Conservation (phyloP, 2,329 filamentous ascomycete genomes). For the Tolypocladium tundrense region DNA sequence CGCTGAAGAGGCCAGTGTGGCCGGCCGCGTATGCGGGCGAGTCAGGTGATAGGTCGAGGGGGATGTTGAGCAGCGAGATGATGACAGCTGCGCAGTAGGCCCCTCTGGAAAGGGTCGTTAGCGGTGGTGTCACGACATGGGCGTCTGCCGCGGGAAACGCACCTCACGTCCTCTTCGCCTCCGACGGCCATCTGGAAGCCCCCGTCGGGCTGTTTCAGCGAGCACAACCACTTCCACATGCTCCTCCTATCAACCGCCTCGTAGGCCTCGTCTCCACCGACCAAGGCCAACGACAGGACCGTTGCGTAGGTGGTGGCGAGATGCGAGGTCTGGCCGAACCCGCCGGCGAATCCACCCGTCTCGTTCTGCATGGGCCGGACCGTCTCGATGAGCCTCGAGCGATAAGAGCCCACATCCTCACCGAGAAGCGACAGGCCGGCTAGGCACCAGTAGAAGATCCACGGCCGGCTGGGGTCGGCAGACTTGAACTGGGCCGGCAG, state of each 20-base stretch:
- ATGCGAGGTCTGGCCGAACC: conserved; percentile 84
- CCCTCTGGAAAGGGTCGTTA: conserved; percentile 43
- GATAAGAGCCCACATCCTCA: conserved; percentile 59
- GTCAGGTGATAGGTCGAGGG: conserved; percentile 64
- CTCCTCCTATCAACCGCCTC: conserved; percentile 67
- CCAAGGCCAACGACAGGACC: conserved; percentile 66
- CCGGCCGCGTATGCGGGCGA: conserved; percentile 57
- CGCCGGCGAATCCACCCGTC: conserved; percentile 81
- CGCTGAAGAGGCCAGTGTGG: conserved; percentile 54
- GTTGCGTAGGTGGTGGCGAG: conserved; percentile 82
- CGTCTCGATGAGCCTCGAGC: conserved; percentile 61
- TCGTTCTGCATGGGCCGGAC: conserved; percentile 73
- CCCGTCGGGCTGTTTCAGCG: conserved; percentile 76
- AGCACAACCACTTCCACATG: conserved; percentile 87
- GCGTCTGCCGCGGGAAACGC: conserved; percentile 17
- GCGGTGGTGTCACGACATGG: background rate
- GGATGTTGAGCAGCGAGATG: conserved; percentile 73
- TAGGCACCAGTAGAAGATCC: conserved; percentile 91
- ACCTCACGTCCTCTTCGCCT: conserved; percentile 89
- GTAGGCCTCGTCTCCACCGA: conserved; percentile 65
- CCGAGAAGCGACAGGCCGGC: conserved; percentile 66
- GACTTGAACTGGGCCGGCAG: conserved; percentile 62
- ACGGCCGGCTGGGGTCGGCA: conserved; percentile 81
- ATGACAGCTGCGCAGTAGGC: conserved; percentile 86
- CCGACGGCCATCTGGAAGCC: conserved; percentile 82